Evolutionary conservation across 2,329 filamentous ascomycete genomes (phyloP).

Genomic region (Xylaria sp.): DNA sequence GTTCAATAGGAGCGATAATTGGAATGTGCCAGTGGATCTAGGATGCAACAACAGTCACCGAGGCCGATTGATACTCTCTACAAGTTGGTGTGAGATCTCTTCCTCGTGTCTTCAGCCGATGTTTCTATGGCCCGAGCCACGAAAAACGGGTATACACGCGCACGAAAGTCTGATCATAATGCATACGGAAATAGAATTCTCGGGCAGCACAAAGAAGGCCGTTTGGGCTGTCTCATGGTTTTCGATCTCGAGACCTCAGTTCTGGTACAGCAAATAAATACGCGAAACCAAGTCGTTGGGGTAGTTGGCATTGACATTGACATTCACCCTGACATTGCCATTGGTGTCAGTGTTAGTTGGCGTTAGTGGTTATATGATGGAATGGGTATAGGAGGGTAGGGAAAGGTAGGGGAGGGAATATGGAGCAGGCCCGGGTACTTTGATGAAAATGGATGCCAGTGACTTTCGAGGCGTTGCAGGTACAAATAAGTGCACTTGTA

Average conservation of each 20-base stretch:
- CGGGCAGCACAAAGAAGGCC: not conserved
- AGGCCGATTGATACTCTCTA: slow-evolving; percentile 21
- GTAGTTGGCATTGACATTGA: slow-evolving; percentile 3
- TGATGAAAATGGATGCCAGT: slow-evolving; percentile 37
- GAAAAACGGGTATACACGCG: not conserved
- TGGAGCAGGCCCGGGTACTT: slow-evolving; percentile 24
- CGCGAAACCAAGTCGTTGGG: slow-evolving; percentile 5
- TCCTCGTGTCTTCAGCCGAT: not conserved
- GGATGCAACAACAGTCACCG: slow-evolving; percentile 27
- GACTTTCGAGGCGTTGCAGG: slow-evolving; percentile 26
- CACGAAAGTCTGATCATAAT: not conserved
- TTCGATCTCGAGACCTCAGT: not conserved
- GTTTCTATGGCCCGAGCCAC: not conserved
- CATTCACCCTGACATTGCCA: not conserved
- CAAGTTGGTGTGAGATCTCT: not conserved
- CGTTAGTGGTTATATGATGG: slow-evolving; percentile 21
- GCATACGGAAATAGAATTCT: not conserved
- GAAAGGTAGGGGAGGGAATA: slow-evolving; percentile 13
- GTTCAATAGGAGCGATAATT: slow-evolving; percentile 37
- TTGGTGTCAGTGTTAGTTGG: slow-evolving; percentile 9
- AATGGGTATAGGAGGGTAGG: slow-evolving; percentile 5
- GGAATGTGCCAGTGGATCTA: slow-evolving; percentile 31
- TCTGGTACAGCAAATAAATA: slow-evolving; percentile 14
- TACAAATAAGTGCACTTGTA: slow-evolving; percentile 23
- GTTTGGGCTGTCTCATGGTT: not conserved